These are phyloP conservation scores for Durotheca rogersii DNA, from an alignment of 495 filamentous ascomycete species.

Conservation along the genomic window DNA sequence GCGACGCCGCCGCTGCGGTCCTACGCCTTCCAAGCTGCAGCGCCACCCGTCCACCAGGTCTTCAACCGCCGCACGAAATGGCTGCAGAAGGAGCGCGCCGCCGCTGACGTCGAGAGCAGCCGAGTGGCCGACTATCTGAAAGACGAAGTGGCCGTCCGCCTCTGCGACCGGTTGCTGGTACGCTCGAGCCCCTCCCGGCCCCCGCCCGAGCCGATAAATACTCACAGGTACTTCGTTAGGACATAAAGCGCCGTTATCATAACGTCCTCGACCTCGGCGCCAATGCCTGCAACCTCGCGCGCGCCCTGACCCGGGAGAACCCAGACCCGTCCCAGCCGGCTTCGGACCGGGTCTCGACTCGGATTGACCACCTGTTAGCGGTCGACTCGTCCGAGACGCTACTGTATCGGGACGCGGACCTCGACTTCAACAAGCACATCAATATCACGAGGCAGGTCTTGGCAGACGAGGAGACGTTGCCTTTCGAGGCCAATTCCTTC, in stretches of 20 bases:
- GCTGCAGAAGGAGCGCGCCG: constrained; percentile 86
- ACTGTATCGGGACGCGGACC: constrained; percentile 76
- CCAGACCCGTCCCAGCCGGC: constrained; percentile 53
- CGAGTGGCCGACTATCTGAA: constrained; percentile 85
- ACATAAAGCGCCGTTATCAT: constrained; percentile 86
- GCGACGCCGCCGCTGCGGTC: constrained; percentile 45
- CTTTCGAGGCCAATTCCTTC: constrained; percentile 75
- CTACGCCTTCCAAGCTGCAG: constrained; percentile 76
- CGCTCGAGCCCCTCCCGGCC: constrained; percentile 7
- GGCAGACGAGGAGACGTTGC: constrained; percentile 67
- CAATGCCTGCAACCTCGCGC: constrained; percentile 92
- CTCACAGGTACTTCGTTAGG: constrained; percentile 48
- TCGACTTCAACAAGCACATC: constrained; percentile 73
- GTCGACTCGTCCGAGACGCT: constrained; percentile 77
- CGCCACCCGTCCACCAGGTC: constrained; percentile 76
- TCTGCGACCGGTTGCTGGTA: constrained; percentile 86
- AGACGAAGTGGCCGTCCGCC: constrained; percentile 81
- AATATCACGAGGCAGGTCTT: constrained; percentile 70
- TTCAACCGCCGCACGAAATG: constrained; percentile 88
- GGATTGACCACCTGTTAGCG: constrained; percentile 70
- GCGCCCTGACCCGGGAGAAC: constrained; percentile 67
- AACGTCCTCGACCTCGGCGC: constrained; percentile 91
- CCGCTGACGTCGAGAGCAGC: constrained; percentile 65
- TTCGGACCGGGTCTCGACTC: constrained; percentile 63
- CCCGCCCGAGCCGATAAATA: background rate